Base-by-base conservation (phyloP, 164 flowering plant genomes). In the Aristolochia fimbriata region DNA sequence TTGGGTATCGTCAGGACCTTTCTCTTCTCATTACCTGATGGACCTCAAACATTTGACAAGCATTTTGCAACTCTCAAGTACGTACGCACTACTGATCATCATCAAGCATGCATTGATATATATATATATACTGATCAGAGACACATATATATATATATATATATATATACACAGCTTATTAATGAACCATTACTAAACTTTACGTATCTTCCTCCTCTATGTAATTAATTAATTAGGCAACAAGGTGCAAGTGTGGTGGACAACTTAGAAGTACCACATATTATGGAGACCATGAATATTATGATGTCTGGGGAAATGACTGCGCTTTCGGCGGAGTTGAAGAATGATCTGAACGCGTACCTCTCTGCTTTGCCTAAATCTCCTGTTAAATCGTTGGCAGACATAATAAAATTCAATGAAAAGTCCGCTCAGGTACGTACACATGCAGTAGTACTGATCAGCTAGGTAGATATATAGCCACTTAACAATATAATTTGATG, bases 341-440 rank as follows among this genome's bases (percentile, higher is more conserved):
- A 84, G 68, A 15, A 54, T 0, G n/a, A 72, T 12, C 49, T 84
- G 7, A 76, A 74, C 62, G 59, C 51, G 3, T 84, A 82, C 65
- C 63, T 82, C 3, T 71, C 73, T 43, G 75, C 71, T 51, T 67
- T 86, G 2, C 63, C 67, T n/a, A 30, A n/a, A 43, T 82, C 89
- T 31, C 87, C 89, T 1, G 81, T 86, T 5, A 58, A 79, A 47
- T 71, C 83, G 6, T 59, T 84, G 41, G 76, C 83, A 14, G 87
- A 84, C 20, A 53, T 78, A 5, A 84, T 84, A n/a, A 72, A 78
- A 53, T 86, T 81, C 79, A 84, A 84, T 62, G 14, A 61, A 22
- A 77, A 74, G n/a, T 30, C 30, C 65, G 21, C 83, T 0, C 68
- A 68, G 2, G 16, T 64, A n/a, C n/a, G n/a, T n/a, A n/a, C n/a